Base-by-base conservation (phyloP, 75 land plant genomes). In the Pinus tabuliformis region DNA sequence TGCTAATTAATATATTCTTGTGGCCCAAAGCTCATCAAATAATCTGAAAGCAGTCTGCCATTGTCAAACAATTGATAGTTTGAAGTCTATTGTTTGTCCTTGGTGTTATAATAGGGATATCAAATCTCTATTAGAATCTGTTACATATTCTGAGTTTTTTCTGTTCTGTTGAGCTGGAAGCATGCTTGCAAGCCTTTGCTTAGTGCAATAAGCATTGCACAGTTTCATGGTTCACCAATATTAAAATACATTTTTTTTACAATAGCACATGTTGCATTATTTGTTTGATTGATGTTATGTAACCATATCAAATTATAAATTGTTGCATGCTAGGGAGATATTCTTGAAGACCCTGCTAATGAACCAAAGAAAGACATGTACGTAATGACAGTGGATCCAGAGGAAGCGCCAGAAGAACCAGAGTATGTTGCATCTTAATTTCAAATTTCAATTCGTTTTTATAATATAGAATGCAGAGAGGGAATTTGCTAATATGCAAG, bases 291-390 rank as follows among this genome's bases (percentile, higher is more conserved):
- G 68, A n/a, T 42, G 36, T 30, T 3, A 30, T 30, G 9, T 9
- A 49, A 8, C 12, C 12, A 8, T 74, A 56, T 71, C 28, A 24
- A 65, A 37, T 56, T 28, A 14, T 79, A 15, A 30, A 33, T 54
- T 17, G 58, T 59, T 75, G 22, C 7, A 26, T 81, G 58, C 36
- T 86, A 95, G 98, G 99, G 99, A 57, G 99, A 95, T 62, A 92
- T 97, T 66, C 76, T 97, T 71, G 99, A 97, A 75, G 93, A 97
- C 65, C 99, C 99, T 36, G 94, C 86, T 70, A 95, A 95, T 81
- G 98, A 97, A 75, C 98, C 99, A 56, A 81, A 78, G 59, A 86
- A 93, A 81, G 98, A 92, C 52, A 97, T 97, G 98, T 97, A 76
- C 76, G 88, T 97, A 85, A 89, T 97, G 92, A 79, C 81, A 65